These are phyloP conservation scores for Termitomyces sp. DNA, from an alignment of 768 basidiomycete species.

Conservation along the genomic window DNA sequence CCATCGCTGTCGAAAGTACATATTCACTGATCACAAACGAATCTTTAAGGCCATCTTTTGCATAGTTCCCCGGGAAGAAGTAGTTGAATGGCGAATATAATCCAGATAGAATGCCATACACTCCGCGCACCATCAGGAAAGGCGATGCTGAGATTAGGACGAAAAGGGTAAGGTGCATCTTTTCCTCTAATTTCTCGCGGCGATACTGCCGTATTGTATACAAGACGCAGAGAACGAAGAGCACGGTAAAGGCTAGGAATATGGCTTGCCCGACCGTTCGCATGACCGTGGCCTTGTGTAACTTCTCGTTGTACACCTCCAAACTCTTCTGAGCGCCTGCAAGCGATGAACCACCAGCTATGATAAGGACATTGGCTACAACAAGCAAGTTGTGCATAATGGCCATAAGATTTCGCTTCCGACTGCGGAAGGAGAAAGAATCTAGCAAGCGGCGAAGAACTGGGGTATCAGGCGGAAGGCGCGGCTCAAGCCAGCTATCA, in stretches of 20 bases:
- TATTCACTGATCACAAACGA: conserved; percentile 22
- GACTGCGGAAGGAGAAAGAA: conserved; percentile 19
- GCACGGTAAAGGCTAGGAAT: conserved; percentile 24
- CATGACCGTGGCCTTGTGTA: conserved; percentile 22
- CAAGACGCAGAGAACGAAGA: conserved; percentile 20
- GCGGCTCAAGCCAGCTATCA: conserved; percentile 30
- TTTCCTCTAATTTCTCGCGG: conserved; percentile 8
- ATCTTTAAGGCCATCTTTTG: conserved; percentile 14
- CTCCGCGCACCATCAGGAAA: conserved; percentile 26
- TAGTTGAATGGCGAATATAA: conserved; percentile 21
- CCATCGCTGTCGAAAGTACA: conserved; percentile 21
- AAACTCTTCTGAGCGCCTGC: conserved; percentile 19
- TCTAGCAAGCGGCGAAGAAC: conserved; percentile 16
- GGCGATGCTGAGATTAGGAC: conserved; percentile 26
- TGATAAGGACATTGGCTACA: conserved; percentile 26
- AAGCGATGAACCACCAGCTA: conserved; percentile 26
- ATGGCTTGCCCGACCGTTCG: conserved; percentile 26
- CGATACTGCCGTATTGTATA: conserved; percentile 21
- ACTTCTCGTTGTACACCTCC: conserved; percentile 4
- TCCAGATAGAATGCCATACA: conserved; percentile 25
- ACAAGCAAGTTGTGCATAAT: conserved; percentile 25
- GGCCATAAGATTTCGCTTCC: conserved; percentile 22
- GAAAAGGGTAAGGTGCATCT: conserved; percentile 23
- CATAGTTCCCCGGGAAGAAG: conserved; percentile 20
- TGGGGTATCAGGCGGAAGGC: conserved; percentile 12